Percentiles rank a stretch among this genome's conserved stretches.
Conservation (phyloP, 257 asterid genomes). For the Solanum pinnatisectum region DNA sequence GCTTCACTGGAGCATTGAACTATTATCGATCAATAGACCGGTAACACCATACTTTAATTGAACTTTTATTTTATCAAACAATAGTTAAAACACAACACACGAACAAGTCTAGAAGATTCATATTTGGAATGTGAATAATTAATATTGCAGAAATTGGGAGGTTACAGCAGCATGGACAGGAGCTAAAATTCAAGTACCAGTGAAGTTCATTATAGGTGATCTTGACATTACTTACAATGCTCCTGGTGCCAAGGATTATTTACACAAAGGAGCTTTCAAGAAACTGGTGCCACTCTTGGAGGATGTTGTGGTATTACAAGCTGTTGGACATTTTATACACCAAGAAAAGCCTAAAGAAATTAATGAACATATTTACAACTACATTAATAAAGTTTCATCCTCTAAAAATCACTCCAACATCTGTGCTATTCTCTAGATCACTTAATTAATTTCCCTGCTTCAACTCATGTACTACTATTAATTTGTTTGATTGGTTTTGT, state of each 20-base stretch:
- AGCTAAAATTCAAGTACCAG: conserved; percentile 38
- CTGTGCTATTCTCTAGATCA: background rate
- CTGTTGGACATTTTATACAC: conserved; percentile 54
- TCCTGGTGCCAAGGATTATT: conserved; percentile 52
- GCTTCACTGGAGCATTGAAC: conserved; percentile 60
- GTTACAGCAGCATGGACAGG: conserved; percentile 59
- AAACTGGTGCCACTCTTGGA: conserved; percentile 47
- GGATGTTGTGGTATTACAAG: conserved; percentile 54
- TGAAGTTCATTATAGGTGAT: conserved; percentile 62
- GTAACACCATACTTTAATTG: conserved; percentile 14
- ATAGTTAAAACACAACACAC: background rate
- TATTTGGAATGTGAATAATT: background rate
- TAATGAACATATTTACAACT: conserved; percentile 42
- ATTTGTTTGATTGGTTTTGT: background rate
- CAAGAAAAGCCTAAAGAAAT: conserved; percentile 54
- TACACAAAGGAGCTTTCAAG: conserved; percentile 62
- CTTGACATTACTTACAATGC: conserved; percentile 49
- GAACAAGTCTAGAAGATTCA: background rate
- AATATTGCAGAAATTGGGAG: conserved; percentile 58
- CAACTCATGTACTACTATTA: background rate
- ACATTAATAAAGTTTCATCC: conserved; percentile 18
- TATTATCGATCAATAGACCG: conserved; percentile 52
- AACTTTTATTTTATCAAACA: background rate
- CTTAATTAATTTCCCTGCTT: background rate
- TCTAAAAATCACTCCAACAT: background rate